Percentiles rank a stretch among this genome's conserved stretches.
Evolutionary conservation across 345 rosid species (phyloP).

Genomic region (Erucastrum elatum): DNA sequence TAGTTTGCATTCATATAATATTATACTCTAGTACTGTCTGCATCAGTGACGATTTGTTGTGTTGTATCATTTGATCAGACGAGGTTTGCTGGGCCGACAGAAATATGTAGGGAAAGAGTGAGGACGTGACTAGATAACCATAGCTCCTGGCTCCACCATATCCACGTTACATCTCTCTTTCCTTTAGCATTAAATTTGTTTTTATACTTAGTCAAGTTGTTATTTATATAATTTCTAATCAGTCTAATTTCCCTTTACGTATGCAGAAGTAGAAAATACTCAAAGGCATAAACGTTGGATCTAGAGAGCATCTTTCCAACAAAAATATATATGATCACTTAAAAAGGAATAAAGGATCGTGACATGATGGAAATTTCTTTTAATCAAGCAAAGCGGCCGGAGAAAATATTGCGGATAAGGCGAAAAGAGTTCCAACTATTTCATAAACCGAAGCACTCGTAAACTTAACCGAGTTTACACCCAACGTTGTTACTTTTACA

Average conservation of each 20-base stretch:
- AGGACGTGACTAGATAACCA: not conserved
- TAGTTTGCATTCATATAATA: not conserved
- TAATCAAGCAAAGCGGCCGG: not conserved
- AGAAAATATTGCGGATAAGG: not conserved
- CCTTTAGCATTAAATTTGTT: not conserved
- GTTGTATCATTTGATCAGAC: not conserved
- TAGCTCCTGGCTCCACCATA: too few species aligned
- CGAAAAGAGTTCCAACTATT: not conserved
- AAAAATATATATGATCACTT: not conserved
- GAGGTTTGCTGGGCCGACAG: not conserved
- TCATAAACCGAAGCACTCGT: not conserved
- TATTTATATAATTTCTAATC: not conserved
- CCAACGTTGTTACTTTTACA: not conserved
- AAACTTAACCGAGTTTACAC: not conserved
- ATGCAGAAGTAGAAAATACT: not conserved
- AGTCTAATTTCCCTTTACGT: not conserved
- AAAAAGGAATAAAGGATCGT: not conserved
- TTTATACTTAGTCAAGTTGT: not conserved
- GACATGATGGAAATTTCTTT: not conserved
- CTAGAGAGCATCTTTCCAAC: not conserved
- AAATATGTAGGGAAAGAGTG: not conserved
- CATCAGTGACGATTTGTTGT: not conserved
- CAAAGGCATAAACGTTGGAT: not conserved
- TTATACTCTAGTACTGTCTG: not conserved
- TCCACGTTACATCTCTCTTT: not conserved